phyloP scores from a whole-genome alignment of 768 basidiomycete genomes.

The Baorangia bicolor region DNA sequence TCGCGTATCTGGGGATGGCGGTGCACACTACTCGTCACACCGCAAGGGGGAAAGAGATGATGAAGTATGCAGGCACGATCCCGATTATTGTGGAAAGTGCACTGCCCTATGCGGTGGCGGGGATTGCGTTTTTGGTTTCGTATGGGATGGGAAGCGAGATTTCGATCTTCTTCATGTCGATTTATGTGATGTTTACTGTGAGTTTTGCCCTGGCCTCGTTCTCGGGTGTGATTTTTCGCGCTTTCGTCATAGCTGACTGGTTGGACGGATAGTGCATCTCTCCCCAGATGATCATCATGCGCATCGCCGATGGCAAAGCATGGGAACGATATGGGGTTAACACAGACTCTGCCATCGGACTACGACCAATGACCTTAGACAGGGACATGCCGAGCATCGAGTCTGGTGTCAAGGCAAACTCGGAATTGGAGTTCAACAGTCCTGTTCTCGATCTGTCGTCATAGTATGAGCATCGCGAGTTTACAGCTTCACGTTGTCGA shows the following conservation, averaged over 20 bases:
- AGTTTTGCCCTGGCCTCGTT: not conserved
- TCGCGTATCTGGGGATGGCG: not conserved
- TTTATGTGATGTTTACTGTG: constrained; percentile 13
- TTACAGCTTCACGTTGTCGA: too few relatives aligned
- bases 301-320: constrained; percentile 5
- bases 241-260: not conserved
- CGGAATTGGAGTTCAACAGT: not conserved
- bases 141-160: constrained; percentile 1
- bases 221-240: not conserved
- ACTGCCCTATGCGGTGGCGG: constrained; percentile 8
- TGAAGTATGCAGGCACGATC: not conserved
- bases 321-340: not conserved
- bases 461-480: too few relatives aligned
- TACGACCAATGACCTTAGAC: too few relatives aligned
- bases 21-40: not conserved
- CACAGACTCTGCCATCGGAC: not conserved
- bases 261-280: constrained; percentile 5
- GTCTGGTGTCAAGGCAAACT: not conserved
- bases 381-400: not conserved
- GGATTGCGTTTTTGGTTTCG: constrained; percentile 10
- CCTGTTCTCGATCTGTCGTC: not conserved
- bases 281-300: constrained; percentile 11
- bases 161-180: constrained; percentile 5
- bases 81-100: constrained; percentile 13
- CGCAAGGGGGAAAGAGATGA: not conserved